These are phyloP conservation scores for Penicillium chermesinum DNA, from an alignment of 495 filamentous ascomycete genomes.

Conservation along the genomic window DNA sequence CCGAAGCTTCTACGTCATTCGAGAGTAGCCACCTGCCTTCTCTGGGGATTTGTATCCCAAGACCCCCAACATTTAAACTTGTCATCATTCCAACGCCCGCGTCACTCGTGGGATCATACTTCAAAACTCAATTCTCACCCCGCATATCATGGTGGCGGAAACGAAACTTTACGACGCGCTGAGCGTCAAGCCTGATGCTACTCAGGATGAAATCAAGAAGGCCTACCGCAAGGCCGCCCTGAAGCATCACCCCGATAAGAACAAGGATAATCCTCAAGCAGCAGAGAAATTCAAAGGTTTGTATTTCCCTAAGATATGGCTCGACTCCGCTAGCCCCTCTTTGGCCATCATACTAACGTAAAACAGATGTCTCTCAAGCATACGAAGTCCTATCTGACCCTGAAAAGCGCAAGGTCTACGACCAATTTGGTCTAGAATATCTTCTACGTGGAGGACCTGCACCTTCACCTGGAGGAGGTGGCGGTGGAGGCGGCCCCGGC, in stretches of 20 bases:
- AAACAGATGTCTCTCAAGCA: conserved; percentile 77
- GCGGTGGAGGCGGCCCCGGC: conserved; percentile 45
- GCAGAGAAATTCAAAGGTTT: conserved; percentile 81
- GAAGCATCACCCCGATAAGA: conserved; percentile 96
- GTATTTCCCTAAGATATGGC: conserved; percentile 10
- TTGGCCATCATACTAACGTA: conserved; percentile 11
- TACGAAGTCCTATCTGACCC: conserved; percentile 98
- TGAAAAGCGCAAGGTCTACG: conserved; percentile 94
- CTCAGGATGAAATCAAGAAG: conserved; percentile 95
- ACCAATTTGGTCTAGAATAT: conserved; percentile 91
- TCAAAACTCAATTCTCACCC: conserved; percentile 16
- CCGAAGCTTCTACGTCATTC: conserved; percentile 42
- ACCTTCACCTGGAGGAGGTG: conserved; percentile 52
- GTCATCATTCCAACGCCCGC: conserved; percentile 1
- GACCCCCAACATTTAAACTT: conserved; percentile 13
- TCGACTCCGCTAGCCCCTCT: conserved; percentile 7
- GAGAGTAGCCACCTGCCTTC: conserved; percentile 18
- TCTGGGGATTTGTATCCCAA: conserved; percentile 4
- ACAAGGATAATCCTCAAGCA: conserved; percentile 80
- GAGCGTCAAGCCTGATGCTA: conserved; percentile 68
- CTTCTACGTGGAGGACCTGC: conserved; percentile 77
- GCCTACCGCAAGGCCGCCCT: conserved; percentile 89
- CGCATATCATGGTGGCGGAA: conserved; percentile 71
- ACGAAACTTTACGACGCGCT: conserved; percentile 80
- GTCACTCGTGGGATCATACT: conserved; percentile 5